Conservation (phyloP, 176 grass and related monocot species). For the Puya raimondii region DNA sequence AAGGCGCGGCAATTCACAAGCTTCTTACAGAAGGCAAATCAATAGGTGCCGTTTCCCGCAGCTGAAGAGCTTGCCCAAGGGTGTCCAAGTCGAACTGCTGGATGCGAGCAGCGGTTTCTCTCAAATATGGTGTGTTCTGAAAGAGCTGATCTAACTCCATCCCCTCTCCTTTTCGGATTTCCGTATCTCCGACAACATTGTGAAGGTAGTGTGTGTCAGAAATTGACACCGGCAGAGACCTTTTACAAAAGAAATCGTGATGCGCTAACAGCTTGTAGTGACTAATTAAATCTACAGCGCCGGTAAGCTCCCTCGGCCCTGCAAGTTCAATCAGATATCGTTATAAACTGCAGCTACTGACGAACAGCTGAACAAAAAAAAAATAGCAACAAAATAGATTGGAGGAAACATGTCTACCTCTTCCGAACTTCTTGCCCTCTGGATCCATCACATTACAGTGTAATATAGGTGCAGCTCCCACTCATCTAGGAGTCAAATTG, state of each 20-base stretch:
- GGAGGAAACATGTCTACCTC: constrained; percentile 24
- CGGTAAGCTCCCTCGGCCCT: constrained; percentile 87
- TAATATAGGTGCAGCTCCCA: constrained; percentile 20
- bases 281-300: constrained; percentile 83
- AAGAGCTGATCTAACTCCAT: constrained; percentile 95
- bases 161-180: constrained; percentile 95
- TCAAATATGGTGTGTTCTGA: constrained; percentile 50
- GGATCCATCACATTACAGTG: constrained; percentile 45
- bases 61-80: constrained; percentile 80
- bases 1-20: constrained; percentile 8
- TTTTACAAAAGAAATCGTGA: constrained; percentile 98
- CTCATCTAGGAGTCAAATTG: constrained; percentile 31
- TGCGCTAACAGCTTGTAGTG: constrained; percentile 69
- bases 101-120: constrained; percentile 62
- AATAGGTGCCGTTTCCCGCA: constrained; percentile 70
- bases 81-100: constrained; percentile 65
- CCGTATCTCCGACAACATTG: constrained; percentile 78
- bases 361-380: neutral
- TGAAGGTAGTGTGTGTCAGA: constrained; percentile 94
- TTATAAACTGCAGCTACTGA: too few species aligned
- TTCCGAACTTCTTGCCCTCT: constrained; percentile 60
- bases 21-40: constrained; percentile 84
- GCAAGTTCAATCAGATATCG: constrained; percentile 15
- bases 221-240: constrained; percentile 57
- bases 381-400: neutral